phyloP scores from a whole-genome alignment of 2,329 filamentous ascomycete genomes.

The Xenoacremonium recifei region DNA sequence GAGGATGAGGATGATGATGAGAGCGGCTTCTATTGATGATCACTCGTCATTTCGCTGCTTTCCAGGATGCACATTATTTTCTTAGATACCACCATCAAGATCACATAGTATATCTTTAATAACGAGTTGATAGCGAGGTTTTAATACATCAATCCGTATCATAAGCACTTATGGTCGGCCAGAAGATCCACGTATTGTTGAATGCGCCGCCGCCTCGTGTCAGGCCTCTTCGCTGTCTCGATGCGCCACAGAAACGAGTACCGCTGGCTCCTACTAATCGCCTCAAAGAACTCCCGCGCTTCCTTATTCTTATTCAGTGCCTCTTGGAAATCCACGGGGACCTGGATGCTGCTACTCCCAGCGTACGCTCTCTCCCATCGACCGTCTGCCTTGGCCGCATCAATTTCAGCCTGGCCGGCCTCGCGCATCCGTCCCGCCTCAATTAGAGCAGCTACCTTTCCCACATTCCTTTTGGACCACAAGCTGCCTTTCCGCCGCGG shows the following conservation, averaged over 20 bases:
- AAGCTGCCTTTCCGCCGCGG: conserved; percentile 53
- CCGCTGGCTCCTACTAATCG: conserved; percentile 42
- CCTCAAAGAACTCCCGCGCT: conserved; percentile 37
- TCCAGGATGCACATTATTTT: too few relatives aligned
- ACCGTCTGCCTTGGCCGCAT: conserved; percentile 55
- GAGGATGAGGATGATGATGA: not conserved
- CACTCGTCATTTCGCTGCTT: too few relatives aligned
- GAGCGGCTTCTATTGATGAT: not conserved
- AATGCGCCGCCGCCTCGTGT: conserved; percentile 38
- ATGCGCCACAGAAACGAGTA: conserved; percentile 47
- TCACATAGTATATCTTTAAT: too few relatives aligned
- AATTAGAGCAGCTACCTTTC: conserved; percentile 44
- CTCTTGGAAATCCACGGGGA: conserved; percentile 48
- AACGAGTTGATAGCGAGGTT: too few relatives aligned
- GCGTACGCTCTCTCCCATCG: conserved; percentile 58
- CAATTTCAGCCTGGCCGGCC: conserved; percentile 47
- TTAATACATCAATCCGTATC: too few relatives aligned
- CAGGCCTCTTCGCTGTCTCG: conserved; percentile 38
- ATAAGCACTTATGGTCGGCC: conserved; percentile 22
- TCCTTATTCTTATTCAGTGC: conserved; percentile 40
- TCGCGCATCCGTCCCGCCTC: conserved; percentile 47
- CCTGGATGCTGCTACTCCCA: conserved; percentile 43
- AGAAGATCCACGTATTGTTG: conserved; percentile 40
- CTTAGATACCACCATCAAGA: too few relatives aligned
- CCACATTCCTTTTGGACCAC: conserved; percentile 61